Evolutionary conservation across 257 asterid species (phyloP).

Genomic region (Asclepias syriaca): DNA sequence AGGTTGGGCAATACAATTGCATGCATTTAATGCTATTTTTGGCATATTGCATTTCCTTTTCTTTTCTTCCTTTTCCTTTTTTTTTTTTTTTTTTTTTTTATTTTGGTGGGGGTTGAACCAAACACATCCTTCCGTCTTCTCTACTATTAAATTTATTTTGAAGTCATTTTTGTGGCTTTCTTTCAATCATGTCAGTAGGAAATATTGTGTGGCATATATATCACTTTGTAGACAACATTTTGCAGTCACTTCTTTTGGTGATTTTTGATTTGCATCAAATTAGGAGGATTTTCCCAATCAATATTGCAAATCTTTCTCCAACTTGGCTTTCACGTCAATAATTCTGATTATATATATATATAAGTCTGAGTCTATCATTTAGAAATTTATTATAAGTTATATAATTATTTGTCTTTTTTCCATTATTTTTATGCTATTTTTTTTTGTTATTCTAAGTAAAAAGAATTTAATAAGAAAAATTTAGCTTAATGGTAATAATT

Average conservation of each 20-base stretch:
- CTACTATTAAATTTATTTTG: not conserved
- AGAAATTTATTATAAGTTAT: too few species aligned
- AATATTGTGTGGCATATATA: constrained; percentile 9
- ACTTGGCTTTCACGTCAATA: not conserved
- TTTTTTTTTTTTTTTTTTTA: not conserved
- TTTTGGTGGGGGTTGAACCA: not conserved
- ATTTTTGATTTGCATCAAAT: not conserved
- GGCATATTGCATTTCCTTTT: constrained; percentile 11
- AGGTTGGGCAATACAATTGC: constrained; percentile 14
- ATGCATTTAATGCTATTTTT: constrained; percentile 22
- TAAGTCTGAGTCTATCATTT: too few species aligned
- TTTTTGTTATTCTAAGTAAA: too few species aligned
- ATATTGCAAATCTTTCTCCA: not conserved
- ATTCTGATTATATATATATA: not conserved
- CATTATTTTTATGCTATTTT: too few species aligned
- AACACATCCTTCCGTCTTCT: constrained; percentile 2
- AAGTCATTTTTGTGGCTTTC: constrained; percentile 15
- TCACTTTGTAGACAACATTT: constrained; percentile 4
- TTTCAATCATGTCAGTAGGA: constrained; percentile 13
- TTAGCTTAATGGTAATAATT: too few species aligned
- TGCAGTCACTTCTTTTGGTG: not conserved
- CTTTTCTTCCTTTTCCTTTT: too few species aligned
- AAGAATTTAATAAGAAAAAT: too few species aligned
- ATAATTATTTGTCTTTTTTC: too few species aligned
- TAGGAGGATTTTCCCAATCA: not conserved